Evolutionary conservation across 2,329 filamentous ascomycete genomes (phyloP).

Genomic region (Cercospora canescens): DNA sequence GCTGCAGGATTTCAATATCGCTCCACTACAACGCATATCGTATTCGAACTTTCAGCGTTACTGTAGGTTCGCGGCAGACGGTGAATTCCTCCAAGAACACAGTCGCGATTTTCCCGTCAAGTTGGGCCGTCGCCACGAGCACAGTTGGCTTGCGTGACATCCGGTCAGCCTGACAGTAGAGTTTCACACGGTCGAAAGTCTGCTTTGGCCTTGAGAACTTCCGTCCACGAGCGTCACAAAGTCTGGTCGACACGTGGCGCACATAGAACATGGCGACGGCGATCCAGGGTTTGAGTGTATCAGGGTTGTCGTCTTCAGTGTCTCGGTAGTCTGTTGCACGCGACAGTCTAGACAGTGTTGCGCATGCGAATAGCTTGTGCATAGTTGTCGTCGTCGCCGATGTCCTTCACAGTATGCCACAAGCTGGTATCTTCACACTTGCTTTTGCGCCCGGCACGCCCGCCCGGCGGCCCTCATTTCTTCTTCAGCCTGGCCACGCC

Average conservation of each 20-base stretch:
- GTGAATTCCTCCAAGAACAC: background rate
- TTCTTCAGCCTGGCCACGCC: background rate
- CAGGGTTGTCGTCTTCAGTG: background rate
- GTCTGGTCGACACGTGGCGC: conserved; percentile 2
- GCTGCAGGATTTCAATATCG: conserved; percentile 2
- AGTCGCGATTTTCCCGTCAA: background rate
- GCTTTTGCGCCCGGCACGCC: background rate
- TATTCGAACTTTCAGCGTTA: background rate
- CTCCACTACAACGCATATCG: background rate
- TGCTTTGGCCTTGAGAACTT: background rate
- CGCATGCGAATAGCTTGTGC: background rate
- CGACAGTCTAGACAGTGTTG: background rate
- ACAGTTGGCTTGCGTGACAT: background rate
- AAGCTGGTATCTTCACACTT: background rate
- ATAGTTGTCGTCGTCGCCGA: background rate
- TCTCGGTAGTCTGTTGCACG: background rate
- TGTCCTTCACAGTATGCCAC: background rate
- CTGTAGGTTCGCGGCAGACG: background rate
- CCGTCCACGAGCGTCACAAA: background rate
- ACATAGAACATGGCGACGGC: background rate
- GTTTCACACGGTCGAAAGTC: background rate
- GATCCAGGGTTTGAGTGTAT: conserved; percentile 14
- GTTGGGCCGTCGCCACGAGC: background rate
- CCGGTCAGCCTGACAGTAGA: background rate
- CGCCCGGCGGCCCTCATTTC: background rate